phyloP scores from a whole-genome alignment of 1,139 yeast genomes.

The Candida dubliniensis region DNA sequence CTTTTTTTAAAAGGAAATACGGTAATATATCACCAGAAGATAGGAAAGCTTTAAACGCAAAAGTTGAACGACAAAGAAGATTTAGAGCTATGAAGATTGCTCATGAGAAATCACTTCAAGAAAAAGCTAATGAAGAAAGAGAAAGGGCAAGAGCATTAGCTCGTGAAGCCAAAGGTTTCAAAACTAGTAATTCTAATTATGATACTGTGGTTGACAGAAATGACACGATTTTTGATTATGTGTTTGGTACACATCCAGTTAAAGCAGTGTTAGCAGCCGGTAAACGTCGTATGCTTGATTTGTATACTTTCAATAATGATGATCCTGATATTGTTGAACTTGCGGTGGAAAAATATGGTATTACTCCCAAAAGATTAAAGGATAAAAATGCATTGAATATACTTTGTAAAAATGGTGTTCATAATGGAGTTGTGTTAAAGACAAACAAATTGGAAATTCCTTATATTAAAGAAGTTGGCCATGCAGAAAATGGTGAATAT shows the following conservation, averaged over 20 bases:
- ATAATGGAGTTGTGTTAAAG: constrained; percentile 78
- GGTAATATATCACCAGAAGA: constrained; percentile 31
- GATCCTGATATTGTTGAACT: constrained; percentile 39
- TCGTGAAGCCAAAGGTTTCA: constrained; percentile 1
- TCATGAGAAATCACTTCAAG: constrained; percentile 13
- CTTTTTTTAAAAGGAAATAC: constrained; percentile 42
- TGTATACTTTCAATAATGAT: constrained; percentile 49
- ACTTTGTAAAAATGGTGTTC: constrained; percentile 69
- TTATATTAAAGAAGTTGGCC: constrained; percentile 36
- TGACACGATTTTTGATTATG: constrained; percentile 58
- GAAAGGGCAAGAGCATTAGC: constrained; percentile 6
- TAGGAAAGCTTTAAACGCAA: constrained; percentile 30
- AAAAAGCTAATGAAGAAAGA: constrained; percentile 11
- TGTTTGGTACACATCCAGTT: constrained; percentile 79
- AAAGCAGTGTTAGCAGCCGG: constrained; percentile 63
- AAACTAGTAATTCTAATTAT: neutral
- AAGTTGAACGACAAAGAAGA: constrained; percentile 38
- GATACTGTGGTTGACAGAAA: neutral
- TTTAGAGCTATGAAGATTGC: constrained; percentile 22
- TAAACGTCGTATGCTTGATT: constrained; percentile 54
- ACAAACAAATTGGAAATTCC: constrained; percentile 57
- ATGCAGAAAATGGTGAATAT: constrained; percentile 32
- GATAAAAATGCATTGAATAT: constrained; percentile 59
- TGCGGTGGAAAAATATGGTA: constrained; percentile 44
- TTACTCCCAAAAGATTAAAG: constrained; percentile 43